A percentile compares a stretch with the other conserved stretches of the same genome.
Conservation (phyloP, 495 filamentous ascomycete genomes). For the Xylaria flabelliformis region DNA sequence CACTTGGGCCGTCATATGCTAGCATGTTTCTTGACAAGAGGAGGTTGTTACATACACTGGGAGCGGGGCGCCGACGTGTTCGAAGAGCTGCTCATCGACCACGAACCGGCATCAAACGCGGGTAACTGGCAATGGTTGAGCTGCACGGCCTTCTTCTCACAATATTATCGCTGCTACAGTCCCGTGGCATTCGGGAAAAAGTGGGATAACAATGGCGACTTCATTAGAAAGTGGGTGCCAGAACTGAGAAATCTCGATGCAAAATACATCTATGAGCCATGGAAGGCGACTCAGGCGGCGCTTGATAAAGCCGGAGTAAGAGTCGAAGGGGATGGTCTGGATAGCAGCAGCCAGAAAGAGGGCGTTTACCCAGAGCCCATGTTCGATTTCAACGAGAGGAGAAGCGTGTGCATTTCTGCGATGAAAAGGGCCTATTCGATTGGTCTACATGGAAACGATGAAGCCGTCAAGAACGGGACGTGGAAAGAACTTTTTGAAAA, state of each 20-base stretch:
- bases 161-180: conserved; percentile 71
- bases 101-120: conserved; percentile 70
- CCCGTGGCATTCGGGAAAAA: conserved; percentile 72
- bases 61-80: conserved; percentile 77
- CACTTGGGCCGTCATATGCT: conserved; percentile 75
- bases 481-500: conserved; percentile 65
- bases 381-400: conserved; percentile 70
- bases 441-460: conserved; percentile 65
- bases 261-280: conserved; percentile 78
- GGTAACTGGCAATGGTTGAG: conserved; percentile 82
- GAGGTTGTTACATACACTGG: conserved; percentile 76
- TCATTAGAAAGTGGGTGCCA: conserved; percentile 66
- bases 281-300: conserved; percentile 67
- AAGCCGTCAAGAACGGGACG: conserved; percentile 62
- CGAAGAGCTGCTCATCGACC: conserved; percentile 73
- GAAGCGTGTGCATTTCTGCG: conserved; percentile 62
- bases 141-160: conserved; percentile 70
- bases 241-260: conserved; percentile 64
- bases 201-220: conserved; percentile 66
- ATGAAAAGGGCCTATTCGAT: conserved; percentile 72
- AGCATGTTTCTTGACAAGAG: conserved; percentile 74
- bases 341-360: conserved; percentile 22
- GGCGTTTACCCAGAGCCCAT: conserved; percentile 70
- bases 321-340: conserved; percentile 52
- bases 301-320: conserved; percentile 65